Evolutionary conservation across 2,329 filamentous ascomycete genomes (phyloP).

Genomic region (Cercospora citrullina): DNA sequence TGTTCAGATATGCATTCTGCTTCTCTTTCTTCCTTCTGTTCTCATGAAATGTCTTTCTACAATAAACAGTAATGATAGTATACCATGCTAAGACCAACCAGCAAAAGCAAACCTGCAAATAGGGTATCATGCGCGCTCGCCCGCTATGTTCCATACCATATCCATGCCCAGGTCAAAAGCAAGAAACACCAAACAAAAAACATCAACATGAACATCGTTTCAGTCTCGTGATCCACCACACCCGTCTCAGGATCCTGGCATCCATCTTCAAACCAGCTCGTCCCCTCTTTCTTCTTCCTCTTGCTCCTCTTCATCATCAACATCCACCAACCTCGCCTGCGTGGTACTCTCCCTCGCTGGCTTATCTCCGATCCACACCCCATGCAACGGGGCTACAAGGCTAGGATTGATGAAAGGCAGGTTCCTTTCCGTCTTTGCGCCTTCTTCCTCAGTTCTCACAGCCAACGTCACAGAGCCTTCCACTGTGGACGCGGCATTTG

Average conservation of each 20-base stretch:
- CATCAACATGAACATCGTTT: neutral
- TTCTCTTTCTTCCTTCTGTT: neutral
- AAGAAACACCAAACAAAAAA: neutral
- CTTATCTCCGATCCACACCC: slow-evolving; percentile 35
- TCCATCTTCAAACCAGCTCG: neutral
- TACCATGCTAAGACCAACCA: neutral
- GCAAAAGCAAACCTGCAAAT: slow-evolving; percentile 1
- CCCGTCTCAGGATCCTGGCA: neutral
- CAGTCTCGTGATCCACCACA: neutral
- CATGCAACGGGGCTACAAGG: slow-evolving; percentile 57
- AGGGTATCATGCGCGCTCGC: slow-evolving; percentile 11
- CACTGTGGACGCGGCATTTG: neutral
- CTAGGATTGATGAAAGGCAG: slow-evolving; percentile 75
- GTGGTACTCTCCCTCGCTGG: neutral
- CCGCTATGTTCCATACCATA: slow-evolving; percentile 3
- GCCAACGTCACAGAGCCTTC: slow-evolving; percentile 17
- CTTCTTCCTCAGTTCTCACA: slow-evolving; percentile 21
- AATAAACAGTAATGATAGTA: neutral
- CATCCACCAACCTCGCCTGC: slow-evolving; percentile 11
- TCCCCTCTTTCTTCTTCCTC: neutral
- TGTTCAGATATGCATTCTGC: neutral
- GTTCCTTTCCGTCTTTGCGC: slow-evolving; percentile 57
- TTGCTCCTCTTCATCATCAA: slow-evolving; percentile 5
- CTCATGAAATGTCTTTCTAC: neutral
- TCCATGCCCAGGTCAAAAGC: neutral